A percentile compares a stretch with the other conserved stretches of the same genome.
phyloP scores from a whole-genome alignment of 805 yeast species.

The Maudiozyma bulderi region DNA sequence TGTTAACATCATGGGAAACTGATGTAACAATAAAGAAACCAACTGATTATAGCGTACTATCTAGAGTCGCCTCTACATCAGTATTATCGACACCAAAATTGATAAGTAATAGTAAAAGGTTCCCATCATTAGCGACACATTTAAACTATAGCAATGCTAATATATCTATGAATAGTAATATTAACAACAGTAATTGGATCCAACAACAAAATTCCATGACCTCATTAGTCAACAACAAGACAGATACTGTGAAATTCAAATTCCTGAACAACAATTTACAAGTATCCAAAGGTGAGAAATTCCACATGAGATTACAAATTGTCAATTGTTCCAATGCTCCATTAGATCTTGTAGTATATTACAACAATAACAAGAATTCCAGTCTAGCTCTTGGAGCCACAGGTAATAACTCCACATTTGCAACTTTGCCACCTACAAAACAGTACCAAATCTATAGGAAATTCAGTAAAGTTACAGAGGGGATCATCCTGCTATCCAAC shows the following conservation, averaged over 20 bases:
- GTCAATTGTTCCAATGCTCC: slow-evolving; percentile 19
- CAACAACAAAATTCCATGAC: slow-evolving; percentile 7
- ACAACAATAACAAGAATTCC: slow-evolving; percentile 13
- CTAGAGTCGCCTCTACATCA: slow-evolving; percentile 1
- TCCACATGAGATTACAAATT: slow-evolving; percentile 21
- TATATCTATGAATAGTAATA: background rate
- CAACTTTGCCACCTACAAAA: slow-evolving; percentile 12
- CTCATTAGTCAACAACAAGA: slow-evolving; percentile 15
- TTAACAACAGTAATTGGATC: background rate
- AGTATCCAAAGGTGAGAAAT: slow-evolving; percentile 17
- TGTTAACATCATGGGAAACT: slow-evolving; percentile 26
- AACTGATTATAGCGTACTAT: background rate
- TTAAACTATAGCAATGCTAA: background rate
- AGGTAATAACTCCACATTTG: background rate
- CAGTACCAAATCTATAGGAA: slow-evolving; percentile 19
- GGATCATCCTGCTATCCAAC: slow-evolving; percentile 25
- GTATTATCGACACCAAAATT: slow-evolving; percentile 12
- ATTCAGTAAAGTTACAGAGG: slow-evolving; percentile 18
- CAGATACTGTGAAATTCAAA: slow-evolving; percentile 20
- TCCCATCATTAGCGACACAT: background rate
- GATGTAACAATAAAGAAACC: slow-evolving; percentile 23
- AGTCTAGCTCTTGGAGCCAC: background rate
- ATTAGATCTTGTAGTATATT: slow-evolving; percentile 23
- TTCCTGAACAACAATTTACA: slow-evolving; percentile 17
- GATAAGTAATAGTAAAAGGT: slow-evolving; percentile 6